These are phyloP conservation scores for Fimicolochytrium jonesii DNA, from an alignment of 192 early-diverging fungal genomes.

Conservation along the genomic window DNA sequence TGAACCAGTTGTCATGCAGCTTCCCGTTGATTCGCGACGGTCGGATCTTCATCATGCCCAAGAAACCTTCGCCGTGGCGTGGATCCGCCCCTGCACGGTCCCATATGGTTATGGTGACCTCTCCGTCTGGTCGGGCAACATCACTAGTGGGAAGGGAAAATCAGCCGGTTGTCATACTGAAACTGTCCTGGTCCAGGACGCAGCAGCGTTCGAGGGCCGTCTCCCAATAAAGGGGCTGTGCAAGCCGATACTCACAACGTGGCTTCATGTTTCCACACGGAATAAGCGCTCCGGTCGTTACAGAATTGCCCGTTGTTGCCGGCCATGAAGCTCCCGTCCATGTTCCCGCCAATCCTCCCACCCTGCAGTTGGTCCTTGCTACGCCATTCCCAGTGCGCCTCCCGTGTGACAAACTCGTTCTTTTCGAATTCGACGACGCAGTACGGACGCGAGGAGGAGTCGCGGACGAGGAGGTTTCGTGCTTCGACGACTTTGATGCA, in stretches of 20 bases:
- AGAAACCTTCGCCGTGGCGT: conserved; percentile 32
- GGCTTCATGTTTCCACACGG: conserved; percentile 54
- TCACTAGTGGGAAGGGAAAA: conserved; percentile 30
- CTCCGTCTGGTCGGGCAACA: conserved; percentile 39
- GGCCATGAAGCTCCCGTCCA: too few species aligned
- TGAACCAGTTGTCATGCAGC: conserved; percentile 55
- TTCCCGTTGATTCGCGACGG: conserved; percentile 45
- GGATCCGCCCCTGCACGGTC: conserved; percentile 27
- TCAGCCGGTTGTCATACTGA: background rate
- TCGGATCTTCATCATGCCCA: conserved; percentile 49
- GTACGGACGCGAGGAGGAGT: conserved; percentile 33
- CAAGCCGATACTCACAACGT: conserved; percentile 48
- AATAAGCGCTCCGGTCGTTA: too few species aligned
- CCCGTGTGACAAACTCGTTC: conserved; percentile 51
- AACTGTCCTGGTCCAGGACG: too few species aligned
- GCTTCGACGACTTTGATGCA: conserved; percentile 51
- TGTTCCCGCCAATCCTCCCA: background rate
- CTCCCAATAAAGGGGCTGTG: background rate
- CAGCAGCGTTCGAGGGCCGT: background rate
- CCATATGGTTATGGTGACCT: conserved; percentile 51
- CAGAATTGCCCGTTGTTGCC: too few species aligned
- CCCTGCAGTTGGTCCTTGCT: background rate
- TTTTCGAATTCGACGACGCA: conserved; percentile 58
- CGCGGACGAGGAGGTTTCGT: conserved; percentile 36
- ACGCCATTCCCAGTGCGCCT: conserved; percentile 23